These are phyloP conservation scores for Globisporangium uncinulatum DNA, from an alignment of 352 stramenopile species.

Conservation along the genomic window DNA sequence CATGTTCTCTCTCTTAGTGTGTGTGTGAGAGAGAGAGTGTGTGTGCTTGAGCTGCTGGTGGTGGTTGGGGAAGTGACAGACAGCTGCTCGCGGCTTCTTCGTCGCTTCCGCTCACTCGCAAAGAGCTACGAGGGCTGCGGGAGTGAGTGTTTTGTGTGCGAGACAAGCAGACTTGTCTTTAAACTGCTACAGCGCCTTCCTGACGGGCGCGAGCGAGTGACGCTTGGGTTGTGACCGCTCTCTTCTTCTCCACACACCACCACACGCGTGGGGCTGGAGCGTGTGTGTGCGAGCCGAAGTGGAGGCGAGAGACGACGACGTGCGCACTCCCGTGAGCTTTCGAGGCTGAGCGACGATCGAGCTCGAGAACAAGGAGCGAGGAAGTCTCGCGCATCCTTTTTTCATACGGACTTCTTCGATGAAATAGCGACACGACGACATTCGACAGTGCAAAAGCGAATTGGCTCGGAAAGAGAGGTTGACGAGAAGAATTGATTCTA, in stretches of 20 bases:
- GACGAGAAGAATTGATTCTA: neutral
- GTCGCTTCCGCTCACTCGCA: neutral
- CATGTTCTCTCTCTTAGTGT: neutral
- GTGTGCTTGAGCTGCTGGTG: neutral
- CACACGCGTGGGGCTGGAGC: neutral
- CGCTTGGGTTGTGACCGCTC: neutral
- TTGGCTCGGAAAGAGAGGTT: neutral
- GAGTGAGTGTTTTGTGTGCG: neutral
- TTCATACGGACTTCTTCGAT: neutral
- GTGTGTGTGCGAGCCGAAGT: neutral
- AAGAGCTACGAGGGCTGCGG: neutral
- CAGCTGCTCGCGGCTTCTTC: neutral
- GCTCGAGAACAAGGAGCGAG: neutral
- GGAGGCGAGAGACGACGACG: neutral
- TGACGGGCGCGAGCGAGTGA: slow-evolving; percentile 11
- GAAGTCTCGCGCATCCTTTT: no score
- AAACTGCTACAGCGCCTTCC: slow-evolving; percentile 12
- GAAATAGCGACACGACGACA: neutral
- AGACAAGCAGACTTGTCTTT: neutral
- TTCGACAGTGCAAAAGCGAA: neutral
- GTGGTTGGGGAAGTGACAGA: neutral
- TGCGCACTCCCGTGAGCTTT: neutral
- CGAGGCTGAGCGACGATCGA: neutral
- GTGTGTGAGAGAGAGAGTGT: neutral
- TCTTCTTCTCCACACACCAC: neutral